Base-by-base conservation (phyloP, 768 basidiomycete genomes). In the Suillus hirtellus region DNA sequence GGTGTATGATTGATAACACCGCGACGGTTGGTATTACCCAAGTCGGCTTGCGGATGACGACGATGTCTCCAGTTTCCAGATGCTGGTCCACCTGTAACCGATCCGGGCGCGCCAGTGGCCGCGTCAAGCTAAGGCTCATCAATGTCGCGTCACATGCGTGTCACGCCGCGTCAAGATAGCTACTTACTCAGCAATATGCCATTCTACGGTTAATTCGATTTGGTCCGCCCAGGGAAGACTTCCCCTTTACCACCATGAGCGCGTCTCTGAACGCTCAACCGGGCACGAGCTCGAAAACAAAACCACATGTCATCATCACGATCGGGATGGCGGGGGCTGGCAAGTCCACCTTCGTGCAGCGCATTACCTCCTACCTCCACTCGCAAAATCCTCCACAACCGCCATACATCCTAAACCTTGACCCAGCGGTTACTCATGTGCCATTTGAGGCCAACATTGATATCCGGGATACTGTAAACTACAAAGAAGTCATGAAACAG, bases 401-500 rank as follows among this genome's bases (percentile, higher is more conserved):
- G 2, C 96, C 97, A 0, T 99, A 99, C 76, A 89, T 98, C 73
- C 84, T 99, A 75, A 99, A 99, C 74, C 89, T 99, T 64, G 97
- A 99, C 75, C 97, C 97, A 7, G 97, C 97, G 1, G 96, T 99
- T 2, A 83, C 91, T 9, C 89, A 89, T 63, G 82, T 95, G 46
- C 94, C 96, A 2, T 99, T 95, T 72, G 93, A 95, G 64, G 88
- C 96, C 34, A 99, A 99, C 74, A 98, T 99, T 65, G 97, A 99
- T 75, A 99, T 99, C 59, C 80, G 97, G 65, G 97, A 99, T 75
- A 99, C 97, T 12, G 88, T 99, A 24, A 92, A 99, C 74, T 99
- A 99, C 77, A 86, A 90, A 67, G 92, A 99, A 77, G 96, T 99
- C 69, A 99, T 99, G 97, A 96, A 97, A 85, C 95, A 98, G 95